These are phyloP conservation scores for Clavispora fructus DNA, from an alignment of 805 yeast genomes.

Conservation along the genomic window DNA sequence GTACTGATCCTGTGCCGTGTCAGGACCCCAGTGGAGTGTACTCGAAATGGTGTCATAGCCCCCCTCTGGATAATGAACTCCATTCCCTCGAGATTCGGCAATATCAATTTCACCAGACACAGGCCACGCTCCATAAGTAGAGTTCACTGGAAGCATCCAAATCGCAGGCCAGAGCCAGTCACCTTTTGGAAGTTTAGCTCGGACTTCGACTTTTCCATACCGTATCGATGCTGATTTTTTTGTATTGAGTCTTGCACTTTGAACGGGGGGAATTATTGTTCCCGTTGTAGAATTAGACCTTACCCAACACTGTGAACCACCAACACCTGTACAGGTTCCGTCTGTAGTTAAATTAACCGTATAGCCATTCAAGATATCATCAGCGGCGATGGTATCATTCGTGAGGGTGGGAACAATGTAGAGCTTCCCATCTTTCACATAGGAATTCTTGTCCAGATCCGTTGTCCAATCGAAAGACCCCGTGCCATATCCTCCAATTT, in stretches of 20 bases:
- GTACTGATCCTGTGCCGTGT: not conserved
- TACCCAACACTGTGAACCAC: not conserved
- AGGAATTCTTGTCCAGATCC: not conserved
- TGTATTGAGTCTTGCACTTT: not conserved
- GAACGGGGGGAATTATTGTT: not conserved
- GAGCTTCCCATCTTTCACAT: not conserved
- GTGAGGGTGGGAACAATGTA: not conserved
- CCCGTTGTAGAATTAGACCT: not conserved
- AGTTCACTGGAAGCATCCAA: not conserved
- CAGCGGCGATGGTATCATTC: not conserved
- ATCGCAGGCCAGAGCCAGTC: constrained; percentile 1
- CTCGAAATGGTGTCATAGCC: not conserved
- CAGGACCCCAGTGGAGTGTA: not conserved
- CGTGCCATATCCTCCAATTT: not conserved
- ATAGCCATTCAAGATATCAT: not conserved
- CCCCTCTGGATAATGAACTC: not conserved
- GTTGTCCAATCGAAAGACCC: not conserved
- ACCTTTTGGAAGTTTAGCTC: not conserved
- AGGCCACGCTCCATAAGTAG: not conserved
- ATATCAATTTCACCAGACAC: not conserved
- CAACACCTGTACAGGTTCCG: not conserved
- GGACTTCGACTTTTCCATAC: not conserved
- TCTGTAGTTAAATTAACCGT: not conserved
- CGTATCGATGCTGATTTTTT: not conserved
- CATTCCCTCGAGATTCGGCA: not conserved